A percentile compares a stretch with the other conserved stretches of the same genome.
phyloP scores from a whole-genome alignment of 1,284 basidiomycete genomes.

The Austropuccinia psidii region DNA sequence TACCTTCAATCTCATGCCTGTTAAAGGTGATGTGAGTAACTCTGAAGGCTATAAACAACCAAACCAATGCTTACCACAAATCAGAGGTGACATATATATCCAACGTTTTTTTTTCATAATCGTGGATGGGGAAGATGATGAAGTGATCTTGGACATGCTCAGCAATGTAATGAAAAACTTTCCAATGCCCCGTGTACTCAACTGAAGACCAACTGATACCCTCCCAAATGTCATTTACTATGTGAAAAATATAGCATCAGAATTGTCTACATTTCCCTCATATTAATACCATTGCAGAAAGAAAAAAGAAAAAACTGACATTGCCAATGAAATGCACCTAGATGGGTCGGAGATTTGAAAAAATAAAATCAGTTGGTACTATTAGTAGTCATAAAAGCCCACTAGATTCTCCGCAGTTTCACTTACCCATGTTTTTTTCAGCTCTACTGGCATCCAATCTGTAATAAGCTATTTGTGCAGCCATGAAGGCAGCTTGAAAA shows the following conservation, averaged over 20 bases:
- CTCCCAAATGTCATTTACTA: conserved; percentile 62
- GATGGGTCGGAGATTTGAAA: background rate
- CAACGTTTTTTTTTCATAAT: conserved; percentile 54
- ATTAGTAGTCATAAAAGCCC: conserved; percentile 41
- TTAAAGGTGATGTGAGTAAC: too few relatives aligned
- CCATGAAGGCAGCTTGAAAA: conserved; percentile 56
- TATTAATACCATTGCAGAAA: too few relatives aligned
- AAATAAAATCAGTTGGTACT: background rate
- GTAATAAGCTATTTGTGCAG: conserved; percentile 58
- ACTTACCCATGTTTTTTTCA: conserved; percentile 58
- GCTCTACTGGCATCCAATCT: conserved; percentile 55
- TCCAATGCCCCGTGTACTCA: conserved; percentile 60
- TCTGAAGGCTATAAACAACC: too few relatives aligned
- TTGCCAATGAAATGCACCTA: conserved; percentile 41
- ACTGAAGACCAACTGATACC: conserved; percentile 58
- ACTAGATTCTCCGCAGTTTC: conserved; percentile 41
- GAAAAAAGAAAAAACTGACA: background rate
- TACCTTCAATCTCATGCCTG: conserved; percentile 52
- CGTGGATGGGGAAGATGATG: conserved; percentile 53
- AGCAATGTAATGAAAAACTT: conserved; percentile 56
- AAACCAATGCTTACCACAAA: conserved; percentile 45
- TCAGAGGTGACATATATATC: conserved; percentile 55
- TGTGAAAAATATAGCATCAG: background rate
- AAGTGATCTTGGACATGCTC: conserved; percentile 53
- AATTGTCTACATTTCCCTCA: background rate